These are phyloP conservation scores for Fusarium tricinctum DNA, from an alignment of 2,329 filamentous ascomycete genomes.

Conservation along the genomic window DNA sequence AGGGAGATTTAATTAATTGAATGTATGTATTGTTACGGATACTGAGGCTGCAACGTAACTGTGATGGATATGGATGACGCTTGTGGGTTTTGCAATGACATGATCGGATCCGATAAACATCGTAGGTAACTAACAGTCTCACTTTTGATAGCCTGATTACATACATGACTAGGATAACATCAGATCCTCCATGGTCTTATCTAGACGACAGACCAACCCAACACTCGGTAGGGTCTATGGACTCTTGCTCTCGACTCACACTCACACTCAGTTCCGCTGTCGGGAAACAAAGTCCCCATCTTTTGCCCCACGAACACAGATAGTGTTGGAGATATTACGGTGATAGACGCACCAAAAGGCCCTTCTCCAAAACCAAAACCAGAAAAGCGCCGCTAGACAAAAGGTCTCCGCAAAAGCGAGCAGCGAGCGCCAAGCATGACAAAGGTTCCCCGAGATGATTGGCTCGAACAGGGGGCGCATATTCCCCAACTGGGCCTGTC, in stretches of 20 bases:
- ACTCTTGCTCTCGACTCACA: no score
- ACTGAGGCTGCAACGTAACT: no score
- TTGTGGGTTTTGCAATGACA: not conserved
- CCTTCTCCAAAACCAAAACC: slow-evolving; percentile 29
- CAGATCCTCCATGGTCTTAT: not conserved
- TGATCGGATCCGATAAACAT: not conserved
- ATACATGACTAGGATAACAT: not conserved
- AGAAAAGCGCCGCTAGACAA: slow-evolving; percentile 13
- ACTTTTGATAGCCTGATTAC: not conserved
- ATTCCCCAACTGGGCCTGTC: not conserved
- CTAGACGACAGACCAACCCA: not conserved
- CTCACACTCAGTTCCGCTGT: slow-evolving; percentile 1
- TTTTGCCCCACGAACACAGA: not conserved
- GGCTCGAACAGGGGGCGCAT: not conserved
- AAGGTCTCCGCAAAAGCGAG: slow-evolving; percentile 26
- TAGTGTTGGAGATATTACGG: not conserved
- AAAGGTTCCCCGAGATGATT: slow-evolving; percentile 40
- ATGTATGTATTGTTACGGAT: no score
- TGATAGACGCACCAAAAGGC: slow-evolving; percentile 24
- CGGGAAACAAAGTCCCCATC: slow-evolving; percentile 6
- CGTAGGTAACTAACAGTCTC: no score
- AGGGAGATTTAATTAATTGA: no score
- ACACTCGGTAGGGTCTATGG: no score
- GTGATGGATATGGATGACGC: no score
- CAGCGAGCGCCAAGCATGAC: slow-evolving; percentile 30